These are phyloP conservation scores for Hordeum marinum DNA, from an alignment of 176 grass and related monocot genomes.

Conservation along the genomic window DNA sequence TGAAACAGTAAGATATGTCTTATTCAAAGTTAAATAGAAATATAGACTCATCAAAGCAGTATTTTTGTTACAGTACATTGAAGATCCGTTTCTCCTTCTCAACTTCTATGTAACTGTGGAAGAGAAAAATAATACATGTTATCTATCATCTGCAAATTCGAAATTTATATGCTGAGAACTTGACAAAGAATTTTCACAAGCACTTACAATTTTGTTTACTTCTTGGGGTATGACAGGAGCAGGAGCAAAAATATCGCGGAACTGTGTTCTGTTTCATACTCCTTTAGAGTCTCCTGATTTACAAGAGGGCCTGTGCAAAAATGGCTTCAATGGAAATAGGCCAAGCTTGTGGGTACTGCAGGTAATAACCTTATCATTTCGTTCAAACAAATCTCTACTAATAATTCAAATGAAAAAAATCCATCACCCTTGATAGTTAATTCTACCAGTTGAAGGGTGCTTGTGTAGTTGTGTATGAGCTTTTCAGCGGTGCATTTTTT, in stretches of 20 bases:
- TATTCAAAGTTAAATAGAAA: conserved; percentile 2
- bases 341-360: conserved; percentile 82
- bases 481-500: neutral
- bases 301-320: conserved; percentile 54
- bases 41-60: neutral
- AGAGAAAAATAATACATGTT: neutral
- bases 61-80: neutral
- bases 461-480: conserved; percentile 1
- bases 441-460: neutral
- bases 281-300: conserved; percentile 63
- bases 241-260: conserved; percentile 69
- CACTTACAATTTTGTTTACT: neutral
- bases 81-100: neutral
- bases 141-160: neutral
- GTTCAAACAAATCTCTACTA: neutral
- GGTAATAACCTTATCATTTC: conserved; percentile 37
- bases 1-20: neutral
- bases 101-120: neutral
- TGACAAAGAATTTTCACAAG: conserved; percentile 7
- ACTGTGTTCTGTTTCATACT: conserved; percentile 69
- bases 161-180: neutral
- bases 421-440: neutral
- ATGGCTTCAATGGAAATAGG: conserved; percentile 69
- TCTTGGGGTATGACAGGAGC: conserved; percentile 43
- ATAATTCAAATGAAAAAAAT: neutral